Evolutionary conservation across 305 asterid species (phyloP).

Genomic region (Solanum hybrid): DNA sequence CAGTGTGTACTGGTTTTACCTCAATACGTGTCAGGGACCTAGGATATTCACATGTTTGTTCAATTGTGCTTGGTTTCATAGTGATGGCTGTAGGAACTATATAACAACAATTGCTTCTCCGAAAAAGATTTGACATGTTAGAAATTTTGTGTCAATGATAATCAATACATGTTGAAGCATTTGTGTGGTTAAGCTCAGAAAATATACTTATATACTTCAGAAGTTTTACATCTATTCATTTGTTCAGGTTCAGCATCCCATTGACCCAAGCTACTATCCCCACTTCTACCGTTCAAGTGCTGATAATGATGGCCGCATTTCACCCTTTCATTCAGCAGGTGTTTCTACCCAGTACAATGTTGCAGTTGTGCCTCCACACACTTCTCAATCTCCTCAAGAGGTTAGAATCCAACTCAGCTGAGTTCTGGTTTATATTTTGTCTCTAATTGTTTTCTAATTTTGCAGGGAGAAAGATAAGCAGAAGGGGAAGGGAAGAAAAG

Average conservation of each 20-base stretch:
- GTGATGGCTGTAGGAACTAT: not conserved
- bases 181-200: not conserved
- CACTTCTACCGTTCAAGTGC: conserved; percentile 61
- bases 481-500: not conserved
- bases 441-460: not conserved
- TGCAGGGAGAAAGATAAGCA: not conserved
- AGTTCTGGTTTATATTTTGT: not conserved
- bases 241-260: conserved; percentile 68
- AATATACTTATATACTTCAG: not conserved
- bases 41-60: not conserved
- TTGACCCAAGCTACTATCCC: conserved; percentile 75
- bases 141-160: not conserved
- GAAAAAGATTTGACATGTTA: not conserved
- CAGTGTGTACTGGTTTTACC: not conserved
- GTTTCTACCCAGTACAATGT: conserved; percentile 57
- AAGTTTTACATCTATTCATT: not conserved
- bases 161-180: not conserved
- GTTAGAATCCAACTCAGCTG: conserved; percentile 25
- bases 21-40: not conserved
- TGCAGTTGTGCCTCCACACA: conserved; percentile 53
- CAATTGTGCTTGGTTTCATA: not conserved
- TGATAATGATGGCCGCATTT: conserved; percentile 78
- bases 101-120: not conserved
- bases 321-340: conserved; percentile 64
- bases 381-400: conserved; percentile 78